Evolutionary conservation across 2,329 filamentous ascomycete genomes (phyloP), one percentile per base, ranked within the genome.

Genomic region (Apiospora malaysiana): DNA sequence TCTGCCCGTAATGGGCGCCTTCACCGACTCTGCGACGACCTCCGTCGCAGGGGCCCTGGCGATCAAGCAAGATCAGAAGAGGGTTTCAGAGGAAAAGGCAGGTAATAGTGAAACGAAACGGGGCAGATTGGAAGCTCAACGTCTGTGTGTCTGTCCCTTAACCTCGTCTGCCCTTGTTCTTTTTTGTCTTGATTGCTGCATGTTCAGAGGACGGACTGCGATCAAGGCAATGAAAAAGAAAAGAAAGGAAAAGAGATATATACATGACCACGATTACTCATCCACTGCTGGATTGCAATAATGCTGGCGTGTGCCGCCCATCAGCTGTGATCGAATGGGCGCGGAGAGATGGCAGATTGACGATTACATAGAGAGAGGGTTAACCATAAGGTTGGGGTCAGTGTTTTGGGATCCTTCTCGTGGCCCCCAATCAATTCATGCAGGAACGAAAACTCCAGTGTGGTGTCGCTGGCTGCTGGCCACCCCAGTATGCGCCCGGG

Each of bases 21-120:
- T 65, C 37, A 59, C 47, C 59, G 67, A 47, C 67, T 69, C 46
- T 71, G 70, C 67, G 51, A 71, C 70, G 40, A 32, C 18, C 43
- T 23, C 45, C 45, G 70, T 71, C 70, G 68, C 70, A 71, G 68
- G 70, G 70, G 68, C 23, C 66, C 7, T 59, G 56, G 56, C 32
- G 56, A 63, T 63, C 56, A 63, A 63, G 56, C 56, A 63, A 51
- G 59, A 67, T 63, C 42, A 68, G 23, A 37, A 40, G 66, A 42
- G 59, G 49, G 70, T 71, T 71, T 71, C 70, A 71, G 70, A 40
- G 56, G 37, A 37, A 25, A 56, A 68, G 40, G 37, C 47, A 51
- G 46, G 37, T 27, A 49, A n/a, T 40, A 43, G 18, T 69, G 70
- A 71, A 46, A 63, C 56, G 56, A 63, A 63, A 63, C 56, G 56